Conservation (phyloP, 2,329 filamentous ascomycete species). For the Colletotrichum coccodes region DNA sequence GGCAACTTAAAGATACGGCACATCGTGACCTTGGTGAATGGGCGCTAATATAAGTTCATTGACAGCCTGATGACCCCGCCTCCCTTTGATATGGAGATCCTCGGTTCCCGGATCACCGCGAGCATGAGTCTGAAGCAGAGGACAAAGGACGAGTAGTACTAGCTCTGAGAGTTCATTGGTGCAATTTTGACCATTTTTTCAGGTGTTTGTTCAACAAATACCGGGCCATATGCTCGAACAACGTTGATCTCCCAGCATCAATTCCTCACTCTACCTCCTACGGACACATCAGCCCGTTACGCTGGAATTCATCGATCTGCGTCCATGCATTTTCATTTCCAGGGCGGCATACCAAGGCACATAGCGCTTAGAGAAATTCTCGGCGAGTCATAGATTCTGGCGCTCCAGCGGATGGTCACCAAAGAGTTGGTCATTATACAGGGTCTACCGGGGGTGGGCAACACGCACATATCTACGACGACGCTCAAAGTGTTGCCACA, state of each 20-base stretch:
- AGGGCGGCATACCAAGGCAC: constrained; percentile 4
- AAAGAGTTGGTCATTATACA: constrained; percentile 81
- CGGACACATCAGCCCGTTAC: background rate
- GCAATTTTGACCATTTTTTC: background rate
- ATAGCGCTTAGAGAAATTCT: constrained; percentile 52
- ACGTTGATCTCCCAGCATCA: background rate
- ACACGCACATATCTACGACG: constrained; percentile 83
- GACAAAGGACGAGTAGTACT: constrained; percentile 59
- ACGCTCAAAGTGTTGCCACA: constrained; percentile 73
- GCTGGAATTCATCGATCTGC: background rate
- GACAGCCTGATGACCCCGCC: background rate
- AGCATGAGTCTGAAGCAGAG: constrained; percentile 74
- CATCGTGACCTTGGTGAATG: constrained; percentile 78
- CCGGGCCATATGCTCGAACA: constrained; percentile 58
- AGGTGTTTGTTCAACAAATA: constrained; percentile 72
- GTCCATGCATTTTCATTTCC: background rate
- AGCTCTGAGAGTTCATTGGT: no score
- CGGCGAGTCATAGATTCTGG: constrained; percentile 77
- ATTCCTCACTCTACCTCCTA: background rate
- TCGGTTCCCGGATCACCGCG: background rate
- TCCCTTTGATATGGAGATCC: constrained; percentile 63
- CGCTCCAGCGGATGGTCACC: constrained; percentile 76
- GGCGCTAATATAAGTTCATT: constrained; percentile 41
- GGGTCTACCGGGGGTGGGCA: constrained; percentile 80
- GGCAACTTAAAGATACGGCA: constrained; percentile 75